These are phyloP conservation scores for Linanthus parryae DNA, from an alignment of 148 eudicot species.

Conservation along the genomic window DNA sequence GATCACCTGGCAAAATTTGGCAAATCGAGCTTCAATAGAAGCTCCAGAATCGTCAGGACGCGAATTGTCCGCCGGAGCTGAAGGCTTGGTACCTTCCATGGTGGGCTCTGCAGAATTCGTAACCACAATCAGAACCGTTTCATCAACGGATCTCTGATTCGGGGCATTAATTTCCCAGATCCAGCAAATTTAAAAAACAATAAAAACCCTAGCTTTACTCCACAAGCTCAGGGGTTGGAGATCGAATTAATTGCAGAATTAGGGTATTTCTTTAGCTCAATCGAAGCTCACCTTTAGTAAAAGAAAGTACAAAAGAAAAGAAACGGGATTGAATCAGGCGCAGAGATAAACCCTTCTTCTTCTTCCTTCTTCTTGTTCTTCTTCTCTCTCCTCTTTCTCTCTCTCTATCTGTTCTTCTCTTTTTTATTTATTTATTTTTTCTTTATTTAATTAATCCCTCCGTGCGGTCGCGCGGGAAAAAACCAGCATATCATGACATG, in stretches of 20 bases:
- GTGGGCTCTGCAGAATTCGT: constrained; percentile 2
- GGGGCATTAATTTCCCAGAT: not conserved
- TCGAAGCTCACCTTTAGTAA: not conserved
- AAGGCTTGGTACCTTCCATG: constrained; percentile 33
- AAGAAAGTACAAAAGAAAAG: not conserved
- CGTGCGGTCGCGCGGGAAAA: constrained; percentile 25
- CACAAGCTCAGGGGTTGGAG: not conserved
- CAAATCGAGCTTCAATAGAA: constrained; percentile 56
- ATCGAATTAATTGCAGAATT: not conserved
- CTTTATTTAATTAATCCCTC: constrained; percentile 5
- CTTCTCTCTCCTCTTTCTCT: constrained; percentile 4
- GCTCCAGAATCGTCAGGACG: constrained; percentile 13
- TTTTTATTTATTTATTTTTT: not conserved
- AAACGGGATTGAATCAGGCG: not conserved
- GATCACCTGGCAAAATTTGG: constrained; percentile 60
- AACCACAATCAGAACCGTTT: no score
- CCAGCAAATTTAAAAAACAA: constrained; percentile 4
- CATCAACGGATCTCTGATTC: not conserved
- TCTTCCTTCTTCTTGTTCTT: not conserved
- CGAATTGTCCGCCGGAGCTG: constrained; percentile 7
- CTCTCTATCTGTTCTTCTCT: not conserved
- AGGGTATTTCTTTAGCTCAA: not conserved
- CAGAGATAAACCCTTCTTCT: not conserved
- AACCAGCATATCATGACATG: constrained; percentile 11
- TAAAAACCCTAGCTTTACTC: not conserved